Conservation (phyloP, 441 rosid species). For the Hypseocharis bilobata region DNA sequence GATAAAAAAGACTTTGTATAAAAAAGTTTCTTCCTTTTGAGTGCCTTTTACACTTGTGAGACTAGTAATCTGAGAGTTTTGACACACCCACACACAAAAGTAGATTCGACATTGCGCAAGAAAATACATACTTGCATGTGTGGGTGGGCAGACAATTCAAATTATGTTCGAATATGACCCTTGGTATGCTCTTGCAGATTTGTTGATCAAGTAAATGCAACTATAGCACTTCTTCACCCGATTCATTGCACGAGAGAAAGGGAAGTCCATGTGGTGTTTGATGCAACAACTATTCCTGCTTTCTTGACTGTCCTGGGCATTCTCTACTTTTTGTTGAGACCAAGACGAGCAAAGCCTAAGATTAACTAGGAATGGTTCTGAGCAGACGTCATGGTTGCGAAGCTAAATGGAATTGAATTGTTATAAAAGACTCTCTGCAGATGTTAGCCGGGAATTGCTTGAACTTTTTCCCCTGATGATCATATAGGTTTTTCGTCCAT, state of each 20-base stretch:
- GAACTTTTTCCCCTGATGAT: slow-evolving; percentile 5
- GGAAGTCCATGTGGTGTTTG: slow-evolving; percentile 60
- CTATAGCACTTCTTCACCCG: slow-evolving; percentile 67
- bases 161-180: background rate
- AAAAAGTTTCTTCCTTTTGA: background rate
- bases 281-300: slow-evolving; percentile 74
- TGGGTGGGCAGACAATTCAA: background rate
- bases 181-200: slow-evolving; percentile 42
- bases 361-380: slow-evolving; percentile 47
- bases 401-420: slow-evolving; percentile 3
- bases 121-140: background rate
- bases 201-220: slow-evolving; percentile 64
- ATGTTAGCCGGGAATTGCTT: slow-evolving; percentile 3
- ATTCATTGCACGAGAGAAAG: slow-evolving; percentile 77
- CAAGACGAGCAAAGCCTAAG: slow-evolving; percentile 79
- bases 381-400: slow-evolving; percentile 9
- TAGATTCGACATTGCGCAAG: background rate
- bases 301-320: slow-evolving; percentile 48
- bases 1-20: too few relatives aligned
- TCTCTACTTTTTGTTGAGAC: slow-evolving; percentile 59
- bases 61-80: background rate
- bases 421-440: background rate
- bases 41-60: background rate
- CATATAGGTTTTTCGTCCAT: slow-evolving; percentile 9
- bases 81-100: background rate